Evolutionary conservation across 495 filamentous ascomycete genomes (phyloP), one percentile per base, ranked within the genome.

Genomic region (Penicillium egyptiacum): DNA sequence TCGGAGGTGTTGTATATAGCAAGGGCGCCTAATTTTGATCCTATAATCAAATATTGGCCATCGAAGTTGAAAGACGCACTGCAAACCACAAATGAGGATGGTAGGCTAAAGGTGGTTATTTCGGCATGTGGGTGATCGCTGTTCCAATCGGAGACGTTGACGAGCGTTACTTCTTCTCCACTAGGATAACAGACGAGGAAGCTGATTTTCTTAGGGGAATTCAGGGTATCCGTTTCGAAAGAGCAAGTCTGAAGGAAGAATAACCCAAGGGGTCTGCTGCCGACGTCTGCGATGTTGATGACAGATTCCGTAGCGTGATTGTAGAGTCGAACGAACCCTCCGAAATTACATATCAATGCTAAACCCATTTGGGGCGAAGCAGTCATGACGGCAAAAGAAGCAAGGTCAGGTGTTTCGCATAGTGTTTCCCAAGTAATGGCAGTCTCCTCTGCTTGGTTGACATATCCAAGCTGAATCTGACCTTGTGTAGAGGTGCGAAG

Each of bases 11-110:
- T 60, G 55, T 86, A 89, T 4, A 87, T 59, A 0, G 79, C 78
- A 53, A 92, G 61, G 0, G 72, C 72, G 28, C 90, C 90, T 25
- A 71, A 69, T 30, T 88, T 80, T 8, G 87, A 88, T 4, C 92
- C 92, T 1, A 96, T 63, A 23, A 88, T 64, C n/a, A 92, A 67
- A 42, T 79, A 74, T 28, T 70, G 52, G 0, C 71, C 64, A 33
- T 71, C 60, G 16, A 73, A 66, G 7, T 75, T 56, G 8, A 79
- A 55, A 20, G 66, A 67, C 7, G 73, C 75, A 50, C 70, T 71
- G 22, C 71, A 69, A 5, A 77, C 70, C 10, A 64, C 58, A 44
- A 79, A 81, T 12, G 55, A 55, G 30, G 60, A 37, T 28, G 75
- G 76, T 4, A 80, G 53, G 10, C 30, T 51, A 7, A 78, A 42